These are phyloP conservation scores for Mallotus nudiflorus DNA, from an alignment of 345 rosid species.

Conservation along the genomic window DNA sequence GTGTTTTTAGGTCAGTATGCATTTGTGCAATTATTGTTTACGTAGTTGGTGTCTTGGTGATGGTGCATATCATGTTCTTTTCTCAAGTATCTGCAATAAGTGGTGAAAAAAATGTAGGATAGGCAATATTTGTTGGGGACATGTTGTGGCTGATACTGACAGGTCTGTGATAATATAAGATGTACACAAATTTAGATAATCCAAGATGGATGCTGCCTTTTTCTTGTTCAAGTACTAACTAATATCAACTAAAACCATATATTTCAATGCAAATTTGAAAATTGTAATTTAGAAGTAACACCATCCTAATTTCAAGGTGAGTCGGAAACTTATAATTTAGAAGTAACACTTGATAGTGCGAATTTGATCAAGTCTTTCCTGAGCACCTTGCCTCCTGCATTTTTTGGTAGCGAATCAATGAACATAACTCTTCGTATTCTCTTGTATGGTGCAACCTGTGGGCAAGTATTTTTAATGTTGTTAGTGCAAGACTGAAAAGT, in stretches of 20 bases:
- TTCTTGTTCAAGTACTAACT: not conserved
- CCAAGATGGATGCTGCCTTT: not conserved
- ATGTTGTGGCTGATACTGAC: not conserved
- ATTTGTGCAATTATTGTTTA: not conserved
- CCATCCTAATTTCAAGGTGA: too few species aligned
- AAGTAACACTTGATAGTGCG: slow-evolving; percentile 21
- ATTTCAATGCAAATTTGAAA: not conserved
- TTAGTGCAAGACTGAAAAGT: not conserved
- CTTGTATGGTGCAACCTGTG: slow-evolving; percentile 60
- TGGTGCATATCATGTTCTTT: not conserved
- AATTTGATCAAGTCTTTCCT: slow-evolving; percentile 45
- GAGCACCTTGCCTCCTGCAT: slow-evolving; percentile 50
- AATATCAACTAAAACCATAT: too few species aligned
- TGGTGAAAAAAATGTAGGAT: not conserved
- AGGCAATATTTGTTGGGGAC: not conserved
- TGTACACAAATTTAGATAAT: not conserved
- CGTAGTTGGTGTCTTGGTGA: not conserved
- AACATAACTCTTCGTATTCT: slow-evolving; percentile 41
- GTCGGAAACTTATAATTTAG: slow-evolving; percentile 45
- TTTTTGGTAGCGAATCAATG: slow-evolving; percentile 48
- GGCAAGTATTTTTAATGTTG: not conserved
- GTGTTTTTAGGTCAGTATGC: not conserved
- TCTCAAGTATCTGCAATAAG: not conserved
- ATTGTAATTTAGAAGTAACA: slow-evolving; percentile 39
- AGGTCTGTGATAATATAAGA: not conserved